Evolutionary conservation across 495 filamentous ascomycete species (phyloP).

Genomic region (Platismatia glauca): DNA sequence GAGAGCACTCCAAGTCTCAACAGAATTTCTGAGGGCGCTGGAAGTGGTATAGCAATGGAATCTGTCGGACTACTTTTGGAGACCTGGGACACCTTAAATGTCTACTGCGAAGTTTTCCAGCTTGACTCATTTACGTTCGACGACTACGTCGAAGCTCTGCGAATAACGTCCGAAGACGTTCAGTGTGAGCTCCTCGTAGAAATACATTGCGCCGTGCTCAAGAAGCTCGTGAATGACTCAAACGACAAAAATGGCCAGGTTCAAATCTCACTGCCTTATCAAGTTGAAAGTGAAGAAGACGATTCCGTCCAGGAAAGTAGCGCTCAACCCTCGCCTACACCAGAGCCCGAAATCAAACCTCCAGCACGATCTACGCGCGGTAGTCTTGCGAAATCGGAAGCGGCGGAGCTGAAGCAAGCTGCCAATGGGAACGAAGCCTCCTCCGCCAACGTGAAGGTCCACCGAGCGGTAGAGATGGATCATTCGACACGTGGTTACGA

Average conservation of each 20-base stretch:
- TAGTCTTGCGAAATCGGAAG: constrained; percentile 73
- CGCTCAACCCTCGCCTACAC: constrained; percentile 43
- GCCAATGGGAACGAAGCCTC: constrained; percentile 27
- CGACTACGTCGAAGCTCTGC: constrained; percentile 84
- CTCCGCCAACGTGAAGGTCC: constrained; percentile 38
- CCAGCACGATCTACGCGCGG: constrained; percentile 68
- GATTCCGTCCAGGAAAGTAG: constrained; percentile 40
- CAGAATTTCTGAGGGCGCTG: constrained; percentile 18
- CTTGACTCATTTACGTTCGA: constrained; percentile 97
- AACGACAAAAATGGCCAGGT: constrained; percentile 65
- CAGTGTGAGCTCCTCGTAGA: constrained; percentile 86
- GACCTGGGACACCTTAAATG: constrained; percentile 92
- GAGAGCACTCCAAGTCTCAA: constrained; percentile 42
- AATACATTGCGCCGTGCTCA: constrained; percentile 83
- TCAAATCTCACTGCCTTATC: constrained; percentile 67
- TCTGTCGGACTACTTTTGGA: constrained; percentile 75
- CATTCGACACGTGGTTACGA: constrained; percentile 43
- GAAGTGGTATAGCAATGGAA: constrained; percentile 57
- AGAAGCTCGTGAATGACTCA: constrained; percentile 69
- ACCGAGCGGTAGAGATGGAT: constrained; percentile 75
- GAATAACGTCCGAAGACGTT: constrained; percentile 63
- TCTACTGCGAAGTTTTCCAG: constrained; percentile 86
- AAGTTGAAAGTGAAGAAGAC: constrained; percentile 55
- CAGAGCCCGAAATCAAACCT: constrained; percentile 57
- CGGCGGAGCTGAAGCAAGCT: constrained; percentile 48